phyloP scores from a whole-genome alignment of 2,329 filamentous ascomycete genomes.

The Nakataea oryzae region DNA sequence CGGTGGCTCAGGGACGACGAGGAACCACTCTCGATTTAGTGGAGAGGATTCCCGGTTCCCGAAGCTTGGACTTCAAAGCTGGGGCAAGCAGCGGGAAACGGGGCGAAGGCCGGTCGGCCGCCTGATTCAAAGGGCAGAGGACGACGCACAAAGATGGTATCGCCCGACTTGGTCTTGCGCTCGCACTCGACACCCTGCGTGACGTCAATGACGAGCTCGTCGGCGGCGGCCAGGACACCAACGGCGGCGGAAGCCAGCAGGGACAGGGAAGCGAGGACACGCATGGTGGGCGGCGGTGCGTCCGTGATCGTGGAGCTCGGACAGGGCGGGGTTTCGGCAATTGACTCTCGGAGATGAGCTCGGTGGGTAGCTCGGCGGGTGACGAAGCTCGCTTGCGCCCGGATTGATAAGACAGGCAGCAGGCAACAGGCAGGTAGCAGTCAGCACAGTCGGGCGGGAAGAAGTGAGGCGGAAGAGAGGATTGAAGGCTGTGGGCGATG shows the following conservation, averaged over 20 bases:
- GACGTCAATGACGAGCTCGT: constrained; percentile 68
- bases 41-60: background rate
- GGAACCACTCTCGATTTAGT: background rate
- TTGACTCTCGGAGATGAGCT: background rate
- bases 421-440: background rate
- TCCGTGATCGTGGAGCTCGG: constrained; percentile 3
- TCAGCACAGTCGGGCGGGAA: background rate
- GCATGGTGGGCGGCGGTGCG: constrained; percentile 28
- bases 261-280: constrained; percentile 35
- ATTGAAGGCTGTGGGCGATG: background rate
- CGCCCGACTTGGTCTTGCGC: constrained; percentile 50
- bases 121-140: background rate
- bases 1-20: background rate
- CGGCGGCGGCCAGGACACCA: constrained; percentile 38
- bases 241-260: constrained; percentile 40
- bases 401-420: background rate
- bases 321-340: constrained; percentile 3
- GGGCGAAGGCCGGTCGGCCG: background rate
- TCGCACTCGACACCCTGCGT: constrained; percentile 66
- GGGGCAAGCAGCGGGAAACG: background rate
- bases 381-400: background rate
- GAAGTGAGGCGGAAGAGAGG: background rate
- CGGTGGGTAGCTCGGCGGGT: background rate
- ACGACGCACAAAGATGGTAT: background rate
- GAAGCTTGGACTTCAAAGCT: background rate